phyloP scores from a whole-genome alignment of 2,329 filamentous ascomycete genomes.

The Aspergillus aculeatinus region DNA sequence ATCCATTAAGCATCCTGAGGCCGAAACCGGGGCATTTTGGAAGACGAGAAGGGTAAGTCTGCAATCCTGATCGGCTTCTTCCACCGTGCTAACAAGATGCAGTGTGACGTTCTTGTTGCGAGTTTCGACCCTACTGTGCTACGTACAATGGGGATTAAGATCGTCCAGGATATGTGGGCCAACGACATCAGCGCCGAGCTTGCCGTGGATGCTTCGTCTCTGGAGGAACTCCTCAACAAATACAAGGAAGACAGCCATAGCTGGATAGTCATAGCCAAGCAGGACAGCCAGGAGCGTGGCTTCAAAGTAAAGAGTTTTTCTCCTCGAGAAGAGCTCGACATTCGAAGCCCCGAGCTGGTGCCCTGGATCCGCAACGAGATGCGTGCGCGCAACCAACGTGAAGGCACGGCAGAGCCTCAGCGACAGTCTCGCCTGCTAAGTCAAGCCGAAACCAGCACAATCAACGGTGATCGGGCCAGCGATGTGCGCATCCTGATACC shows the following conservation, averaged over 20 bases:
- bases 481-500: conserved; percentile 83
- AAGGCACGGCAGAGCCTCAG: conserved; percentile 47
- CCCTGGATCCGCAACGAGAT: conserved; percentile 78
- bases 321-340: conserved; percentile 77
- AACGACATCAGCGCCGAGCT: conserved; percentile 86
- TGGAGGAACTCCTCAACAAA: conserved; percentile 68
- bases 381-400: conserved; percentile 70
- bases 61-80: not conserved
- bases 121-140: conserved; percentile 79
- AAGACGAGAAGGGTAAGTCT: conserved; percentile 61
- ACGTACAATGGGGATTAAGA: conserved; percentile 70
- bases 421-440: conserved; percentile 43
- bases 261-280: conserved; percentile 86
- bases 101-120: conserved; percentile 87
- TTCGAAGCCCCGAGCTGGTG: conserved; percentile 71
- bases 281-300: conserved; percentile 55
- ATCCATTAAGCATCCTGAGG: conserved; percentile 69
- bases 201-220: conserved; percentile 72
- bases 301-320: conserved; percentile 78
- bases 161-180: conserved; percentile 77
- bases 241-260: conserved; percentile 75
- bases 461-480: conserved; percentile 54
- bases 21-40: conserved; percentile 62
- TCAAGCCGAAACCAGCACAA: conserved; percentile 38
- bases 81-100: not conserved